Base-by-base conservation (phyloP, 352 stramenopile genomes). In the Globisporangium paroecandrum region DNA sequence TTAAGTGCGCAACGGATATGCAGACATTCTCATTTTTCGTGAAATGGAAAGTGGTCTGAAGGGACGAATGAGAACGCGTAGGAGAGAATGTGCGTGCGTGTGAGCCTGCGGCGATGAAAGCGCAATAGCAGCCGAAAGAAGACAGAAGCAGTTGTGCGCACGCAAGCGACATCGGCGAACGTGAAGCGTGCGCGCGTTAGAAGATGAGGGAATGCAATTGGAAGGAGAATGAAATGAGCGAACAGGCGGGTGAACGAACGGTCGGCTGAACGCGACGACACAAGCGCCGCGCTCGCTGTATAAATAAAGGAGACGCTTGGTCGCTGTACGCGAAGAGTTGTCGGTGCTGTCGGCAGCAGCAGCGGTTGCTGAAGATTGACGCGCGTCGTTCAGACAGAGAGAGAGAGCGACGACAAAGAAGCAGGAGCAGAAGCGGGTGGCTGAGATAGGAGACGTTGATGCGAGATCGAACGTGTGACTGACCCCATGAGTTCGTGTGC, bases 261-360 rank as follows among this genome's bases (percentile, higher is more conserved):
- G 49, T 15, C 49, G 22, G 27, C 22, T 57, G 22, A 27, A 2
- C 22, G 51, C 51, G 22, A 47, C 24, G 12, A 27, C 27, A n/a
- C 22, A 18, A 24, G 3, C 4, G 4, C 4, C 2, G 20, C 10
- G 27, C 27, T 32, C 10, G 24, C 51, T 34, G 22, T 57, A 57
- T 57, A 57, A 57, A 57, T 57, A 57, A 47, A 47, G 38, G 38
- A 32, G 49, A 56, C 38, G 38, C 38, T 47, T 47, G 38, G 38
- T n/a, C 38, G 38, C 38, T 20, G 13, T 47, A 0, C 6, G 3
- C 38, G 10, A 47, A 47, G 38, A n/a, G 38, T 7, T 47, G 38
- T 47, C 13, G 13, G 4, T n/a, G 38, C 13, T 20, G 12, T 43
- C 36, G 10, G 36, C 13, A 20, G 13, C 5, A 20, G 13, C 13